Evolutionary conservation across 805 yeast species (phyloP), one percentile per base, ranked within the genome.

Genomic region (Candida arabinofermentans): DNA sequence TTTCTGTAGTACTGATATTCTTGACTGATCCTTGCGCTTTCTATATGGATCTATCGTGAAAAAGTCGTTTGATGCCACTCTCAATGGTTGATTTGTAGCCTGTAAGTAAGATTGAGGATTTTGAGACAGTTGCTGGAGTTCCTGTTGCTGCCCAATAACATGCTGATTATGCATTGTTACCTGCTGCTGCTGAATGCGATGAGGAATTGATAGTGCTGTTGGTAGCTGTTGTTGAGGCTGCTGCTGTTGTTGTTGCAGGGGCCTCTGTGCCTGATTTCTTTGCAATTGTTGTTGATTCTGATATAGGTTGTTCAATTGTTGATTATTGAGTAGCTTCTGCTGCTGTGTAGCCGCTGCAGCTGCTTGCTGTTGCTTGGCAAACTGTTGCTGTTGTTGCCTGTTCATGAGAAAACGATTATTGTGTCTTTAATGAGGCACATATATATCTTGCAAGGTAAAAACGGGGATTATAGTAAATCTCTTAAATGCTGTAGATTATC

Each of bases 1-100:
- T 53, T 83, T 84, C 39, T 83, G 82, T n/a, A 88, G 66, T 3
- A 93, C 96, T 2, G 86, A 80, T 24, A 77, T 72, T 39, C 96
- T 66, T 12, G 75, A 64, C 21, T 74, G 62, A 57, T 88, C 96
- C 55, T 77, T 75, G 31, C 91, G 70, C 18, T 67, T 63, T 50
- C 77, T 75, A 57, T 83, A 84, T 0, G 82, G 81, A 0, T 70
- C 76, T 22, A 79, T 68, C 0, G 83, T 69, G 54, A 77, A 75
- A 21, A 76, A 74, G 41, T 70, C 73, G 39, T 68, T 73, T 24
- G 72, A 70, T 0, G 83, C 82, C 73, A 76, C 75, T 38, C 75
- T 50, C 47, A 71, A 67, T 44, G 83, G 78, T 42, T 44, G 58
- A 24, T 26, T 41, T 9, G 40, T 8, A 37, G 49, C 31, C 24